Evolutionary conservation across 495 filamentous ascomycete species (phyloP).

Genomic region (Podospora australis): DNA sequence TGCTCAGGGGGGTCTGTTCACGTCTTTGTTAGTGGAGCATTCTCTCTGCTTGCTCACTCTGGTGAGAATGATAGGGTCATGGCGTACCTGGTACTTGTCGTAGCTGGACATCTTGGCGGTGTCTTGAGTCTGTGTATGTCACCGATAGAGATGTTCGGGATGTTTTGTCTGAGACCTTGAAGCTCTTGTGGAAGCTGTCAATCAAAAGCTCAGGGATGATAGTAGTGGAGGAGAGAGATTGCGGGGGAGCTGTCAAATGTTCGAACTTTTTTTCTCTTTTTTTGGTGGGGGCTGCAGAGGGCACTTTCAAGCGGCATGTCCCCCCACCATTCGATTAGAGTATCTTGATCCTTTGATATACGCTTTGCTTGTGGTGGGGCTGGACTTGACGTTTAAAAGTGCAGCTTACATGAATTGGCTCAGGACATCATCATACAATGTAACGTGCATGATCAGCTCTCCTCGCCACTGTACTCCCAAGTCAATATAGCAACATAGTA

Average conservation of each 20-base stretch:
- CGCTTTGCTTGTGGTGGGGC: neutral
- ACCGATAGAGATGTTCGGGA: too few relatives aligned
- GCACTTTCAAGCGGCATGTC: constrained; percentile 4
- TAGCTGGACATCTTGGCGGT: constrained; percentile 52
- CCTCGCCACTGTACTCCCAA: neutral
- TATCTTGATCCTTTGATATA: too few relatives aligned
- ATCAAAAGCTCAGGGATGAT: too few relatives aligned
- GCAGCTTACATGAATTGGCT: neutral
- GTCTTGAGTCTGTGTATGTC: too few relatives aligned
- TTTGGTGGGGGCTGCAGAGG: constrained; percentile 6
- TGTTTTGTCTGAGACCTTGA: neutral
- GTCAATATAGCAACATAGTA: neutral
- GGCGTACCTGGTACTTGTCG: constrained; percentile 48
- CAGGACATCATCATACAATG: constrained; percentile 2
- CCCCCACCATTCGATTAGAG: too few relatives aligned
- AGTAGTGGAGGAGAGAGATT: too few relatives aligned
- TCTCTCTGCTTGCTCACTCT: too few relatives aligned
- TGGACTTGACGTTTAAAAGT: neutral
- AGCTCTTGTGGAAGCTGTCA: neutral
- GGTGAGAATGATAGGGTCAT: neutral
- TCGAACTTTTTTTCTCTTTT: neutral
- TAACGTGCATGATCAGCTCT: neutral
- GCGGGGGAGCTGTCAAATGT: too few relatives aligned
- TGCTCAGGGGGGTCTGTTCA: constrained; percentile 60
- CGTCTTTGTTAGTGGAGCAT: neutral